Evolutionary conservation across 177 flowering plant species (phyloP).

Genomic region (Telopea speciosissima): DNA sequence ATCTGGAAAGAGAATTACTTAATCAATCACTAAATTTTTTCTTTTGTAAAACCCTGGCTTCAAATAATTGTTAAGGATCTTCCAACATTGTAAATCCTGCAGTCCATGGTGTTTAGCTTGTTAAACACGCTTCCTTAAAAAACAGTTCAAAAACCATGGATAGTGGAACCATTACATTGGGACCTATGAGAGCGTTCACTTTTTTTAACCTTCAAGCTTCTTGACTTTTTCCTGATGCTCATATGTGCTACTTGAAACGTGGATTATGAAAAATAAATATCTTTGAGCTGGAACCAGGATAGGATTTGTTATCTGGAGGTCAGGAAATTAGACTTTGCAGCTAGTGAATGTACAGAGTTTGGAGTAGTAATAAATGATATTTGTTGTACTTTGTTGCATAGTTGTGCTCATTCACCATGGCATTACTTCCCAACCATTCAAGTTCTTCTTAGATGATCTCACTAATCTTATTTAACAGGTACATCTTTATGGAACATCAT

Average conservation of each 20-base stretch:
- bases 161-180: too few species aligned
- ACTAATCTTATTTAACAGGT: conserved; percentile 41
- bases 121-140: too few species aligned
- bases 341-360: neutral
- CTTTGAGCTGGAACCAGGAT: neutral
- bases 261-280: neutral
- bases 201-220: too few species aligned
- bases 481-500: conserved; percentile 96
- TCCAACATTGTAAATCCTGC: neutral
- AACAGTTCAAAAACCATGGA: too few species aligned
- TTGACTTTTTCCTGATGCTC: neutral
- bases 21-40: too few species aligned
- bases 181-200: too few species aligned
- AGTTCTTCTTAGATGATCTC: conserved; percentile 10
- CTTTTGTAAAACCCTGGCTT: neutral
- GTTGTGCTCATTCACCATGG: neutral
- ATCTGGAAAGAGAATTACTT: neutral
- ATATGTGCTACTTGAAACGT: neutral
- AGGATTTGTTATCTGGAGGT: neutral
- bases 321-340: neutral
- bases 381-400: conserved; percentile 1
- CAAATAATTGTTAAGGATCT: neutral
- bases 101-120: neutral
- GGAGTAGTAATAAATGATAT: neutral
- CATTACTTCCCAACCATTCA: neutral